Evolutionary conservation across 768 basidiomycete genomes (phyloP), one percentile per base, ranked within the genome.

Genomic region (Strobilomyces dryophilus): DNA sequence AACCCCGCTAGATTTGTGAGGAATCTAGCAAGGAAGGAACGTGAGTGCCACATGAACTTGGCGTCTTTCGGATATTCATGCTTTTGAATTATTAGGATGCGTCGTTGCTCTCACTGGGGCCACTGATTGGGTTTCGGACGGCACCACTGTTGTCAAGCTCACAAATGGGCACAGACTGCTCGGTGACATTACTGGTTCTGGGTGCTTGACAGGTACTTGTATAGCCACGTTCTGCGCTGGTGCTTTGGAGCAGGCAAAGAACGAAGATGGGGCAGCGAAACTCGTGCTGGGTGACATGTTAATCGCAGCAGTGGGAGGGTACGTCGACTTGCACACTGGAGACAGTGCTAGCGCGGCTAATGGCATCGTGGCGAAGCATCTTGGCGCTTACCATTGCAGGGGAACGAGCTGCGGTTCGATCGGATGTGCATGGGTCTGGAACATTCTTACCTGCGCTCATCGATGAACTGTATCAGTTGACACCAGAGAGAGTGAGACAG

Each of bases 51-150:
- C 32, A 21, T 14, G 21, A 39, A 21, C 1, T 15, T 26, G 0
- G 6, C 51, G 8, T 48, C 21, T 20, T 37, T 8, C 35, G 27
- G 26, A 2, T 45, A 26, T 27, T 32, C 26, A 52, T 18, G 5
- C 40, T 17, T 51, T 10, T 9, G 26, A 54, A 21, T 31, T 26
- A 32, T 32, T 60, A 93, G 92, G 85, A 55, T 88, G 89, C 55
- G 77, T 95, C 39, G 73, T 95, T 21, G 87, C 85, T 18, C 75
- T 95, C 59, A 93, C 92, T 0, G 95, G 95, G 2, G 73, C 77
- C 14, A 75, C 70, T 0, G 95, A 98, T 65, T 95, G 87, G 68
- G 75, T 97, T 44, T 92, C 91, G 0, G 91, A 97, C 61, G 95
- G 94, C 7, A 62, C 68, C 11, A 75, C 68, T 5, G 84, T 92